phyloP scores from a whole-genome alignment of 2,329 filamentous ascomycete genomes.

The Aspergillus alliaceus region DNA sequence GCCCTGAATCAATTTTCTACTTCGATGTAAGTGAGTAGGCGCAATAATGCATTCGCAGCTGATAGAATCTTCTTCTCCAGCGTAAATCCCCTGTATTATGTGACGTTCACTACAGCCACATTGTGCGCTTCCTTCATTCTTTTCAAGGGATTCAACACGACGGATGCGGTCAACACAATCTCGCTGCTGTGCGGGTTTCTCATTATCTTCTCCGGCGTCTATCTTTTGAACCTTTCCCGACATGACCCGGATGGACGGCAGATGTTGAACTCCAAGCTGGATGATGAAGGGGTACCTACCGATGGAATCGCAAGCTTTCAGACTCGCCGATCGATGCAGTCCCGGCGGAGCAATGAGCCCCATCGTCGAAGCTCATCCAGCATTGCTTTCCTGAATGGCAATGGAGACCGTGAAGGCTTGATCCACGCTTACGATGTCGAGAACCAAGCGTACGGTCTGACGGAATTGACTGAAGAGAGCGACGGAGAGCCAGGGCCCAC shows the following conservation, averaged over 20 bases:
- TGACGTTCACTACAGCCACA: constrained; percentile 94
- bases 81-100: constrained; percentile 95
- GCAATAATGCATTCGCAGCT: not conserved
- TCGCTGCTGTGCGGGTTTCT: constrained; percentile 92
- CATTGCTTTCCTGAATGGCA: constrained; percentile 55
- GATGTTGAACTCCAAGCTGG: constrained; percentile 57
- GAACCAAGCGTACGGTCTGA: constrained; percentile 71
- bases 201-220: constrained; percentile 92
- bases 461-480: constrained; percentile 75
- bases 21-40: constrained; percentile 71
- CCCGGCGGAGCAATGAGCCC: constrained; percentile 66
- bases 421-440: constrained; percentile 91
- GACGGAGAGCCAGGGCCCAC: constrained; percentile 53
- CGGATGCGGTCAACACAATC: constrained; percentile 85
- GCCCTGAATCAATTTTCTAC: constrained; percentile 94
- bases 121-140: constrained; percentile 94
- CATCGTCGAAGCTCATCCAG: constrained; percentile 63
- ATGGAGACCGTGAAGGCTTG: constrained; percentile 72
- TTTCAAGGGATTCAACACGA: constrained; percentile 94
- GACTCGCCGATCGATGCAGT: constrained; percentile 91
- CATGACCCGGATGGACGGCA: constrained; percentile 79
- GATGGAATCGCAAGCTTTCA: constrained; percentile 87
- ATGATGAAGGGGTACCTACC: constrained; percentile 74
- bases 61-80: constrained; percentile 46
- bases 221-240: constrained; percentile 92